Conservation (phyloP, 2,329 filamentous ascomycete genomes). For the Davidsoniella neocaledoniae region DNA sequence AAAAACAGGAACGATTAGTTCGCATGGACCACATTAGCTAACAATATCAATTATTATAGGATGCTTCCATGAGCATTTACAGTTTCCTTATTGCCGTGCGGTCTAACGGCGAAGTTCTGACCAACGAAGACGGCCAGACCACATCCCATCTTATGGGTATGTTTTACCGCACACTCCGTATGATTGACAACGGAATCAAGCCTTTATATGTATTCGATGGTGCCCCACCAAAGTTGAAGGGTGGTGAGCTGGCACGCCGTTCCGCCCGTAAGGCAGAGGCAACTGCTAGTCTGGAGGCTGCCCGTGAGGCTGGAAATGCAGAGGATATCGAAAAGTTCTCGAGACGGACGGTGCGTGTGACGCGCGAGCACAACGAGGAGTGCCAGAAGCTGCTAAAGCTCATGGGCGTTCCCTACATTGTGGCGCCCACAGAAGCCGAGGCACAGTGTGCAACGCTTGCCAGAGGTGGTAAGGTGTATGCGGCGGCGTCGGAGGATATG, state of each 20-base stretch:
- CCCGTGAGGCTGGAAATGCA: slow-evolving; percentile 90
- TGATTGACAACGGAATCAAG: slow-evolving; percentile 98
- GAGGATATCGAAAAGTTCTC: slow-evolving; percentile 98
- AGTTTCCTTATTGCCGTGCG: slow-evolving; percentile 96
- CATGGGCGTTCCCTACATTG: slow-evolving; percentile 91
- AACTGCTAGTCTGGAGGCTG: slow-evolving; percentile 76
- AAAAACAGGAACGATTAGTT: neutral
- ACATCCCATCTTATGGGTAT: slow-evolving; percentile 98
- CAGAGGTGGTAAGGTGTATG: slow-evolving; percentile 84
- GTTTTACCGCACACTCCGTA: slow-evolving; percentile 96
- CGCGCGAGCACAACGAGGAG: slow-evolving; percentile 90
- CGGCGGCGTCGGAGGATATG: slow-evolving; percentile 96
- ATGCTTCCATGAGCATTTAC: slow-evolving; percentile 95
- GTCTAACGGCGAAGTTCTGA: slow-evolving; percentile 91
- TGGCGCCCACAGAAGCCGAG: slow-evolving; percentile 92
- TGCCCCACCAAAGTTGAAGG: slow-evolving; percentile 92
- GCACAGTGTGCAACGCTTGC: slow-evolving; percentile 89
- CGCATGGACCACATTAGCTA: slow-evolving; percentile 11
- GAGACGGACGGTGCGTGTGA: slow-evolving; percentile 78
- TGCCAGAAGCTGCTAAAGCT: slow-evolving; percentile 80
- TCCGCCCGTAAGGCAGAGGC: slow-evolving; percentile 92
- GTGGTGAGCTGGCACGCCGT: slow-evolving; percentile 87
- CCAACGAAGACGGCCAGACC: slow-evolving; percentile 85
- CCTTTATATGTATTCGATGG: slow-evolving; percentile 97
- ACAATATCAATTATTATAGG: slow-evolving; percentile 22